phyloP scores from a whole-genome alignment of 148 eudicot species.

The Simmondsia chinensis region DNA sequence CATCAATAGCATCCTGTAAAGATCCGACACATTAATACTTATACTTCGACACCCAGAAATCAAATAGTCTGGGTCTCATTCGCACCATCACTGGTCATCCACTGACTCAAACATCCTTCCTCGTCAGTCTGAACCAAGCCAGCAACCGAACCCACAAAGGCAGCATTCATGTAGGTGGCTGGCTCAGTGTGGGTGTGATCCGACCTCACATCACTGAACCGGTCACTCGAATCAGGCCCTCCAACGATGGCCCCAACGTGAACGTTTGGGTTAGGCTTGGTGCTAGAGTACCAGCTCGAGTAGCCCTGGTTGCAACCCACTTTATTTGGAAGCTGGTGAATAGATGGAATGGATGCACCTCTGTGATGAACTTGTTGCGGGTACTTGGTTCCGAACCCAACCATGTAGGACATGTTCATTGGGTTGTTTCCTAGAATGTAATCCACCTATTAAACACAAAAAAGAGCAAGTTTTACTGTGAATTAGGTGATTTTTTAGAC shows the following conservation, averaged over 20 bases:
- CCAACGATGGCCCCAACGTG: slow-evolving; percentile 83
- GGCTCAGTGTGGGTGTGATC: slow-evolving; percentile 67
- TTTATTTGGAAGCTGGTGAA: slow-evolving; percentile 21
- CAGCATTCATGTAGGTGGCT: slow-evolving; percentile 67
- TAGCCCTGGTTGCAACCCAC: slow-evolving; percentile 61
- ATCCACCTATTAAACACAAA: slow-evolving; percentile 57
- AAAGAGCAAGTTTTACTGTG: too few species aligned
- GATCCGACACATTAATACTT: too few species aligned
- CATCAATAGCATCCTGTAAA: too few species aligned
- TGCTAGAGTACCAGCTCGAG: slow-evolving; percentile 41
- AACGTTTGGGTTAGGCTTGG: slow-evolving; percentile 52
- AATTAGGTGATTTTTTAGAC: too few species aligned
- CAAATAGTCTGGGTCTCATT: too few species aligned
- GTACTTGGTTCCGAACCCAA: slow-evolving; percentile 59
- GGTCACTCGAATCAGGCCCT: slow-evolving; percentile 67
- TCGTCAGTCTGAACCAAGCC: slow-evolving; percentile 14
- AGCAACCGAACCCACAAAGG: slow-evolving; percentile 60
- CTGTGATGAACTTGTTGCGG: slow-evolving; percentile 73
- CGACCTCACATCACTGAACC: slow-evolving; percentile 52
- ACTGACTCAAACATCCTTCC: slow-evolving; percentile 4
- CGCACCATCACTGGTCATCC: background rate
- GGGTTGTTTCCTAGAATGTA: slow-evolving; percentile 89
- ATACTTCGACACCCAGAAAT: too few species aligned
- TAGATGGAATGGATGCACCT: slow-evolving; percentile 76
- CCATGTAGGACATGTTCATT: slow-evolving; percentile 78